Percentiles rank a stretch among this genome's conserved stretches.
phyloP scores from a whole-genome alignment of 306 rosid species.

The Dryas octopetala region DNA sequence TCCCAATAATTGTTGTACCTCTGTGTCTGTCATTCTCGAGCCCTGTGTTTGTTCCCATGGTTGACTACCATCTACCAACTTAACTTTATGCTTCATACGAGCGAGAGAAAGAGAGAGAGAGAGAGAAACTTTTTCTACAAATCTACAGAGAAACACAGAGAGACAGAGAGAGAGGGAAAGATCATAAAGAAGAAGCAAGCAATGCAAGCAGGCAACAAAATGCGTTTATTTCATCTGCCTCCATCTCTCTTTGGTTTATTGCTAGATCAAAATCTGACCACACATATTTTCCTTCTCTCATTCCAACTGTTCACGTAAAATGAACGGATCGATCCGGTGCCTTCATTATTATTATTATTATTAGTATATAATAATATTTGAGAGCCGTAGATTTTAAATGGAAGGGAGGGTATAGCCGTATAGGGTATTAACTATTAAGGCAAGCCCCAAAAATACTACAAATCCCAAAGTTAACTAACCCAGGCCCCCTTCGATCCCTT shows the following conservation, averaged over 20 bases:
- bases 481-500: neutral
- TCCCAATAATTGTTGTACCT: constrained; percentile 46
- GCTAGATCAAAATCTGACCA: neutral
- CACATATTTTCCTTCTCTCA: neutral
- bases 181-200: no score
- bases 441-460: constrained; percentile 26
- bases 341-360: neutral
- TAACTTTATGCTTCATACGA: constrained; percentile 7
- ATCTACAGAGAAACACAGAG: neutral
- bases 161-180: neutral
- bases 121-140: neutral
- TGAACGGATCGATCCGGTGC: no score
- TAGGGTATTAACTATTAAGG: neutral
- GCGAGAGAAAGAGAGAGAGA: no score
- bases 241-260: neutral
- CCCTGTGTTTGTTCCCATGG: constrained; percentile 76
- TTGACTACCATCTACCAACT: constrained; percentile 47
- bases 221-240: constrained; percentile 11
- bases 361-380: neutral
- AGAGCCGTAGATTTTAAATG: neutral
- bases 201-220: constrained; percentile 11
- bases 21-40: constrained; percentile 58
- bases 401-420: neutral
- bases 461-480: constrained; percentile 67
- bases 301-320: neutral